Base-by-base conservation (phyloP, 768 basidiomycete genomes). In the Russula sp. region DNA sequence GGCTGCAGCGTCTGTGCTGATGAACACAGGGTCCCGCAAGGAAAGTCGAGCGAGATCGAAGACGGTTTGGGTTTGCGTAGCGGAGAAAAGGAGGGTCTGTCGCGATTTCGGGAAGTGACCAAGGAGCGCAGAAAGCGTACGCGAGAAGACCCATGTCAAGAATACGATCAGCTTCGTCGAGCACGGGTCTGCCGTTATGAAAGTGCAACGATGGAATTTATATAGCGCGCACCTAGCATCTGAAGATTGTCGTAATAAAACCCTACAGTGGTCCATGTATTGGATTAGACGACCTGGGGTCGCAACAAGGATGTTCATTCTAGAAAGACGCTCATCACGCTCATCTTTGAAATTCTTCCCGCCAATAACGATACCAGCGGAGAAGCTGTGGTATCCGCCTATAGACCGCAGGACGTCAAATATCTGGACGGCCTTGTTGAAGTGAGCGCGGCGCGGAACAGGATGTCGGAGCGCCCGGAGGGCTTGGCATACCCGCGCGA, bases 261-360 rank as follows among this genome's bases (percentile, higher is more conserved):
- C 1, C 95, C 95, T 59, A 94, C 83, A 3, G 97, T 98, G 94
- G 73, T 98, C 97, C 89, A 99, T 90, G 74, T 99, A 97, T 71
- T 99, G 97, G 51, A 99, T 78, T 49, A 99, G 79, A 51, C 96
- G 83, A 28, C 96, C 96, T 5, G 96, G 96, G 5, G 96, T 98
- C 2, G 96, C 96, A 18, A 99, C 92, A n/a, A 99, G 83, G 63
- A 99, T 97, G 71, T 99, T 99, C 94, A 98, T 98, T 49, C 92
- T 82, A 11, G 88, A 81, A 49, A 99, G 75, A 9, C 96, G 81
- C n/a, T n/a, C n/a, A 22, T 95, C 94, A 42, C 85, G 80, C 74
- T 99, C 96, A 66, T 96, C 94, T 72, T 94, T 94, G 55, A 98
- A 74, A 70, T 87, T 93, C 79, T 98, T 99, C 51, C 96, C 96